Base-by-base conservation (phyloP, 2,329 filamentous ascomycete genomes). In the Talaromyces sp. region DNA sequence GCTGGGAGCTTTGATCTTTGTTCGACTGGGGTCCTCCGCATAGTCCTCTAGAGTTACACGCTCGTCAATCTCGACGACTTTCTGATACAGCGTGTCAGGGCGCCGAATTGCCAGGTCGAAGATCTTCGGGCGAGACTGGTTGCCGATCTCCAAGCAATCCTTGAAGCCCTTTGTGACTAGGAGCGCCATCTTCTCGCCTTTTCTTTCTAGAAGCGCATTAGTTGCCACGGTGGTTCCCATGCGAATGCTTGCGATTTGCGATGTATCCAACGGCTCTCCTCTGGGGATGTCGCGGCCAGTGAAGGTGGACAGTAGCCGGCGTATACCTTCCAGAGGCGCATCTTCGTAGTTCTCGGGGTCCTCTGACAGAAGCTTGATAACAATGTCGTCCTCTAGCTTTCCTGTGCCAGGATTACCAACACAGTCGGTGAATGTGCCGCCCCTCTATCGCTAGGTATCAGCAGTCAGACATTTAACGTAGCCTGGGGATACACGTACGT, bases 171-270 rank as follows among this genome's bases (percentile, higher is more conserved):
- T 88, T 1, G 91, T 96, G 11, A 95, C 90, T 0, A 96, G 85
- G 74, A 97, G 83, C 14, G 90, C 92, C 70, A 94, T 93, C 66
- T 85, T 86, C 77, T 96, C 92, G 54, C 92, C 92, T 74, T 96
- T 96, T 61, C 92, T 82, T 75, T 97, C 92, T 2, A 97, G 81
- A 59, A 97, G 77, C 0, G 92, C 92, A 73, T 97, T 97, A 0
- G 92, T 97, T 10, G 92, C 92, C 12, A 97, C 92, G 0, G 92
- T 97, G 1, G 92, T 97, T 51, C 92, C 92, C 92, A 97, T 97
- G 54, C 92, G 88, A 72, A 97, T 96, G 59, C 89, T 92, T 67
- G 94, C 90, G 67, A 97, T 95, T 69, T 87, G 78, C 19, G 86
- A 85, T 0, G 92, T 96, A 73, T 96, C 91, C 9, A 96, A 79